phyloP scores from a whole-genome alignment of 208 protist genomes.

The Trypanosoma congolense region DNA sequence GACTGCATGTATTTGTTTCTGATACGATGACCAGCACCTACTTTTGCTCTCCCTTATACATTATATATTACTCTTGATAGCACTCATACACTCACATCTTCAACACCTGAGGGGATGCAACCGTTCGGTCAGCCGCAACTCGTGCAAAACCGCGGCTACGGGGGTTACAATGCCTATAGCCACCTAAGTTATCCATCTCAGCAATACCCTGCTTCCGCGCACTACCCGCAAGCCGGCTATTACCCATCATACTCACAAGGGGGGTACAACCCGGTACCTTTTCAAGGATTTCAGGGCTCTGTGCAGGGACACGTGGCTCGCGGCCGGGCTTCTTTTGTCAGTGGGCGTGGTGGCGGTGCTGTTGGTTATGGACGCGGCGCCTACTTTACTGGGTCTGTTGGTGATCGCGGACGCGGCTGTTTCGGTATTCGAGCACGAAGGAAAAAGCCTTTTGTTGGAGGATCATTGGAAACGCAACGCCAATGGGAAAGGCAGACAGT shows the following conservation, averaged over 20 bases:
- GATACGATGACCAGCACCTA: not conserved
- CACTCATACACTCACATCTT: constrained; percentile 8
- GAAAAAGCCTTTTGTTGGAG: constrained; percentile 79
- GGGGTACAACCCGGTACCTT: constrained; percentile 19
- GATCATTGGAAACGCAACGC: constrained; percentile 69
- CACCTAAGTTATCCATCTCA: constrained; percentile 21
- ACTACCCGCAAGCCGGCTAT: constrained; percentile 21
- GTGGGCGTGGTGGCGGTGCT: constrained; percentile 21
- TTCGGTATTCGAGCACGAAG: constrained; percentile 31
- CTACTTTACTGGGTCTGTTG: constrained; percentile 25
- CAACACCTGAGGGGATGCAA: constrained; percentile 17
- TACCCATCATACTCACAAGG: constrained; percentile 23
- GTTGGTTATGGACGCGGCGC: constrained; percentile 25
- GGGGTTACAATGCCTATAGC: constrained; percentile 30
- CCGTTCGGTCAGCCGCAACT: constrained; percentile 25
- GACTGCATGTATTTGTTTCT: too few relatives aligned
- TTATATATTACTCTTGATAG: constrained; percentile 6
- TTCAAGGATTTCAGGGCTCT: constrained; percentile 19
- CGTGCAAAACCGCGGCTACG: constrained; percentile 21
- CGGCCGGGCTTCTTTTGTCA: constrained; percentile 16
- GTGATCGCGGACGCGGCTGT: constrained; percentile 45
- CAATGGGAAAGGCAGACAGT: constrained; percentile 68
- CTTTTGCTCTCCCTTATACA: constrained; percentile 18
- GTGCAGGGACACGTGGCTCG: constrained; percentile 12
- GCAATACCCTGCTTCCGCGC: constrained; percentile 14